Percentiles rank a stretch among this genome's conserved stretches.
Evolutionary conservation across 2,329 filamentous ascomycete species (phyloP).

Genomic region (Fusarium sp.): DNA sequence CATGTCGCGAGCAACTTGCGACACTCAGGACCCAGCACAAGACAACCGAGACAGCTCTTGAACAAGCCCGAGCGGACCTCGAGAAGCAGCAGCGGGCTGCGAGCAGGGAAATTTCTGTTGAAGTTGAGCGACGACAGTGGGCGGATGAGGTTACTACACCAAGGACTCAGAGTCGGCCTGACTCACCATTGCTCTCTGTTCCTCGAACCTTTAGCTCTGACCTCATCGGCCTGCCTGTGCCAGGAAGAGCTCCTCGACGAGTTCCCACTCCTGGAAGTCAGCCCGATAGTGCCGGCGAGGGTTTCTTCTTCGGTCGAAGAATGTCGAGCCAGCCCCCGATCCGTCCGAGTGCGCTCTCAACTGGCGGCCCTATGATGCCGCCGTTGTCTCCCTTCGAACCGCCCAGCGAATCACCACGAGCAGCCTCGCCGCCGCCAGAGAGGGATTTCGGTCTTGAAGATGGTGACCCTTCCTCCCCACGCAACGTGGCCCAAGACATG

Average conservation of each 20-base stretch:
- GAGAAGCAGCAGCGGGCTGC: constrained; percentile 56
- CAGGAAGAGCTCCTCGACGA: constrained; percentile 46
- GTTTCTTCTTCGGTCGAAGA: constrained; percentile 55
- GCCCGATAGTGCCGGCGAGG: constrained; percentile 51
- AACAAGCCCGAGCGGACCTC: constrained; percentile 60
- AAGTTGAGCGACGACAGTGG: constrained; percentile 58
- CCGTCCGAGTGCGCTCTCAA: constrained; percentile 53
- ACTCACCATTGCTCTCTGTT: constrained; percentile 61
- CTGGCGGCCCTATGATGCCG: constrained; percentile 48
- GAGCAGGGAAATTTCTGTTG: constrained; percentile 48
- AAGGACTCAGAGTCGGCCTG: constrained; percentile 60
- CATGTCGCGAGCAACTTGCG: constrained; percentile 66
- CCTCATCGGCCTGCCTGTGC: constrained; percentile 56
- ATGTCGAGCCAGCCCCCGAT: constrained; percentile 58
- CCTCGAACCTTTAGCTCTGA: constrained; percentile 64
- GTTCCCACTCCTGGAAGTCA: constrained; percentile 59
- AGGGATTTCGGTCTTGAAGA: constrained; percentile 63
- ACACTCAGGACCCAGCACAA: constrained; percentile 70
- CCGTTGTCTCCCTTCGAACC: constrained; percentile 58
- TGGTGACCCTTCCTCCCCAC: constrained; percentile 62
- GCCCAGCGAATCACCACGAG: constrained; percentile 46
- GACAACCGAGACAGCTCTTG: constrained; percentile 69
- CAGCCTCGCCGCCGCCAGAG: constrained; percentile 54
- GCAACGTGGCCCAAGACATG: constrained; percentile 80
- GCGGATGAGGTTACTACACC: constrained; percentile 58